Evolutionary conservation across 2,329 filamentous ascomycete genomes (phyloP), one percentile per base, ranked within the genome.

Genomic region (Epichloe uncinata): DNA sequence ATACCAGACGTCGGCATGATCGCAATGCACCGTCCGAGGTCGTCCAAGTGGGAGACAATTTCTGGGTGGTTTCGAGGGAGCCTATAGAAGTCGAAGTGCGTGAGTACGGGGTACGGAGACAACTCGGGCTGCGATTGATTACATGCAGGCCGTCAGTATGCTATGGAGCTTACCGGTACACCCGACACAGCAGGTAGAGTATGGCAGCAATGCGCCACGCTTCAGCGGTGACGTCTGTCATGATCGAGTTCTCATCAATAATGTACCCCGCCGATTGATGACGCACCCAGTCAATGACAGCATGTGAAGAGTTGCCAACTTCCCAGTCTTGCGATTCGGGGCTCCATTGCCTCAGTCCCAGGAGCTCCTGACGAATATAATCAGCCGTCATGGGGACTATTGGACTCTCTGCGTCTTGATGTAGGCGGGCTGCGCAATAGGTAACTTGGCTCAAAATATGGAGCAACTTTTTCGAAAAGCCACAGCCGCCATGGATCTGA

Each of bases 171-270:
- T 54, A 69, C 66, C 66, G 64, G 41, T 65, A 47, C 13, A 67
- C 60, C 20, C 68, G 65, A 40, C 66, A 70, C 49, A 68, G 65
- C 9, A 66, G 50, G 51, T 70, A 70, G 7, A 69, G 57, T 7
- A 69, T 61, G 5, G 61, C 65, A 4, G 67, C 63, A 37, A 70
- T 50, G 45, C 68, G 64, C 67, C 68, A 70, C 9, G 66, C 64
- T 53, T 70, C 68, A 0, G 68, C 68, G 5, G 68, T 69, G 9
- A 68, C 63, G 35, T 65, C 61, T 0, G 67, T 69, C 68, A 70
- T 70, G 8, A 58, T 57, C 7, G 58, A 43, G n/a, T 60, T 53
- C 3, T 58, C 57, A 18, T 56, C 47, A 16, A 68, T 63, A 1
- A 58, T 42, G 36, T 55, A 62, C 7, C 50, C 55, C 8, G 57